Evolutionary conservation across 495 filamentous ascomycete species (phyloP), one percentile per base, ranked within the genome.

Genomic region (Penicillium cosmopolitanum): DNA sequence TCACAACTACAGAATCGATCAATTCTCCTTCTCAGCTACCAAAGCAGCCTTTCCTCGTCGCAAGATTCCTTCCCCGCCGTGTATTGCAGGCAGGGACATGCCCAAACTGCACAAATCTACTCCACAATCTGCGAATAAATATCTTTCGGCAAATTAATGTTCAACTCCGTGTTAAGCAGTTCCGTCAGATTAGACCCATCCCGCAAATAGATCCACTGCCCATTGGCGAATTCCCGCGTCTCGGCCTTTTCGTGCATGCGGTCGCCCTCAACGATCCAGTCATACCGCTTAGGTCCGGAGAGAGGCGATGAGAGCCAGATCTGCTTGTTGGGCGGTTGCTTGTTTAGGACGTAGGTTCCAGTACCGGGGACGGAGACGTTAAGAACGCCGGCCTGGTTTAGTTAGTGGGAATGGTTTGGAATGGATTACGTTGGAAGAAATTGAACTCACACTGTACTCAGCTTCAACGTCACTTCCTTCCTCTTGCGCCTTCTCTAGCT

Each of bases 241-340:
- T 86, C 89, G 69, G 91, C 86, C 77, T 93, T 93, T 63, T 91
- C 80, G 51, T 88, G 79, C 76, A 89, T 87, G 47, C 81, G 79
- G 58, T 93, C 90, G 34, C 85, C 84, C 36, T 79, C 60, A 23
- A 90, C 66, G 23, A 96, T 88, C 81, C 89, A 98, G 67, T 97
- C 91, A 74, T 87, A 98, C 50, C 92, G 85, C 74, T 96, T 97
- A 2, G 96, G 96, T 0, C 95, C 95, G n/a, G 89, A 89, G 47
- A 89, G 80, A 5, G 95, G 95, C 18, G 92, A 96, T 35, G 90
- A 92, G 25, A 98, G 85, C 95, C 96, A 98, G 67, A 98, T 94
- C 73, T 98, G 95, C 77, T 89, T 91, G 80, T 96, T 98, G 18
- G 93, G 91, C 0, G 95, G 95, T 73, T 98, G 95, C 77, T 98